phyloP scores from a whole-genome alignment of 1,139 yeast genomes.

The Candida neerlandica region DNA sequence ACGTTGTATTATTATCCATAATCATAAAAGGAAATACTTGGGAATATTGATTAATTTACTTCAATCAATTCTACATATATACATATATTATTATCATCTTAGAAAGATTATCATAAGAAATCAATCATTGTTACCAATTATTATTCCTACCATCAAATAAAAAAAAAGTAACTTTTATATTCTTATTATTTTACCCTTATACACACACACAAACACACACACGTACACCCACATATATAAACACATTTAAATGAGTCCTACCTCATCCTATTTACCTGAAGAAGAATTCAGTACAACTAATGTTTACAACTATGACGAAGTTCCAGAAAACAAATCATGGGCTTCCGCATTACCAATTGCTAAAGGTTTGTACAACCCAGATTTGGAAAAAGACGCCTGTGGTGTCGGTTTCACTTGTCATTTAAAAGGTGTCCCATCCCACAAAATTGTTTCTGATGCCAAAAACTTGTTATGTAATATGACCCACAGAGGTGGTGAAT shows the following conservation, averaged over 20 bases:
- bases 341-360: conserved; percentile 85
- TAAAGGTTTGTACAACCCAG: conserved; percentile 93
- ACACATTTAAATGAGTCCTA: conserved; percentile 15
- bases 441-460: conserved; percentile 93
- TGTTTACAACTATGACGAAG: conserved; percentile 70
- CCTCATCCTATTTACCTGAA: conserved; percentile 35
- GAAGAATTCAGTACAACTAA: conserved; percentile 39
- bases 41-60: conserved; percentile 1
- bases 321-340: conserved; percentile 84
- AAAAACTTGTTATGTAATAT: conserved; percentile 86
- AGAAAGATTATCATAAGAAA: too few relatives aligned
- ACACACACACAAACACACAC: not conserved
- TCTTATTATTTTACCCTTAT: not conserved
- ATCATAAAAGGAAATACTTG: not conserved
- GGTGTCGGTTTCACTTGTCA: conserved; percentile 98
- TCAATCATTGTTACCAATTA: too few relatives aligned
- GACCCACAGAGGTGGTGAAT: conserved; percentile 98
- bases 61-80: not conserved
- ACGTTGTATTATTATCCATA: not conserved
- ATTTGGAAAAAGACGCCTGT: conserved; percentile 93
- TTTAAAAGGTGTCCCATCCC: conserved; percentile 84
- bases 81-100: too few relatives aligned
- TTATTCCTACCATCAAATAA: too few relatives aligned
- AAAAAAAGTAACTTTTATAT: too few relatives aligned
- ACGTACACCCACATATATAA: not conserved